Base-by-base conservation (phyloP, 2,329 filamentous ascomycete species). In the Monosporascus ibericus region DNA sequence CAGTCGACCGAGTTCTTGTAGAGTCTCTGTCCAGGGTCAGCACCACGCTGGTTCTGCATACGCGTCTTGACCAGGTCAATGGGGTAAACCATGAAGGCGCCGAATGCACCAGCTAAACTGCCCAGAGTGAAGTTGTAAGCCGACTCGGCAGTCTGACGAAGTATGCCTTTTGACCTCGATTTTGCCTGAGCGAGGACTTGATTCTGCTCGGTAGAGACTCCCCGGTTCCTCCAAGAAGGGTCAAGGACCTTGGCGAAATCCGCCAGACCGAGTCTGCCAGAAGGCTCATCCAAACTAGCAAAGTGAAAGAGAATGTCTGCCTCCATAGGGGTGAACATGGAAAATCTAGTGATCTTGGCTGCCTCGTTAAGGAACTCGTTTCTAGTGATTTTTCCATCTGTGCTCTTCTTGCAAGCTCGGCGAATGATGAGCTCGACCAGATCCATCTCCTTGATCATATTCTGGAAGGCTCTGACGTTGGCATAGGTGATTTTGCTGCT, bases 1-100 rank as follows among this genome's bases (percentile, higher is more conserved):
- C 94, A 99, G 72, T 99, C 94, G 58, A 96, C 74, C 47, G 92
- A 97, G 78, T 99, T 99, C 73, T 95, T 96, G 76, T 99, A 99
- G 56, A 97, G 74, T 56, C 88, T 79, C 70, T 96, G 87, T 52
- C 94, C 94, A 1, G 92, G 90, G 48, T 87, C 83, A 5, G 82
- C 83, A 49, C 84, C 85, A 60, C 94, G 84, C 77, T 99, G 94
- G 75, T 99, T 99, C 73, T 99, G 94, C 85, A 99, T 88, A 55
- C 94, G 86, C 1, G 94, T 99, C 82, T 99, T 99, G 70, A 99
- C 94, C 56, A 99, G 76, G 75, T 99, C 94, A 67, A 99, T 97
- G 24, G 94, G 94, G 70, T 99, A 99, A 50, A 99, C 94, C 90
- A 99, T 96, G 70, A 99, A 97, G 14, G 94, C 94, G 69, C 94